Evolutionary conservation across 164 flowering plant genomes (phyloP).

Genomic region (Sedum album): DNA sequence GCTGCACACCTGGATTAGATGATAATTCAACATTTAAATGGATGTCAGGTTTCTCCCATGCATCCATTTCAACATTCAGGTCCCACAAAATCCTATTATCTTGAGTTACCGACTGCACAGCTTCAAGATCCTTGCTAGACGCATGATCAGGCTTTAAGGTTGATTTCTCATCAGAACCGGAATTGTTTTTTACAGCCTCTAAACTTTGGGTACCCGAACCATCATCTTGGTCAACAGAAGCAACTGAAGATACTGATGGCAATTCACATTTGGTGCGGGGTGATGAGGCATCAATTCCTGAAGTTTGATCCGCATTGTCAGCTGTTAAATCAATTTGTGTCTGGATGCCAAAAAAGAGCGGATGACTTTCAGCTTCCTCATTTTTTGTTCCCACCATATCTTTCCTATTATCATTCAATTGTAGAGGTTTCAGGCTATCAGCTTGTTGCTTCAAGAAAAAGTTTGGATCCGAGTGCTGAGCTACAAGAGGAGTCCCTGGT

Average conservation of each 20-base stretch:
- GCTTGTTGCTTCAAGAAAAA: slow-evolving; percentile 6
- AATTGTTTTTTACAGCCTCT: slow-evolving; percentile 9
- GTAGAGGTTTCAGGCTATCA: not conserved
- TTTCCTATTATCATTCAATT: slow-evolving; percentile 12
- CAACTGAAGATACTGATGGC: slow-evolving; percentile 26
- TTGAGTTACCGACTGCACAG: slow-evolving; percentile 15
- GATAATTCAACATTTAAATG: slow-evolving; percentile 16
- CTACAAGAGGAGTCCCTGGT: slow-evolving; percentile 4
- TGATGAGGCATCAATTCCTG: not conserved
- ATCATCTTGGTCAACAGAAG: slow-evolving; percentile 53
- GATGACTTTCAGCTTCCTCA: slow-evolving; percentile 20
- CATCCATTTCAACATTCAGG: slow-evolving; percentile 55
- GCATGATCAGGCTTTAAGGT: slow-evolving; percentile 10
- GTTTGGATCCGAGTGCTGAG: slow-evolving; percentile 12
- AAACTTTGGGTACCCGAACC: slow-evolving; percentile 17
- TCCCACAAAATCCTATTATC: slow-evolving; percentile 61
- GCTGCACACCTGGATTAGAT: slow-evolving; percentile 2
- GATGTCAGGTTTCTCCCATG: slow-evolving; percentile 43
- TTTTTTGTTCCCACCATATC: slow-evolving; percentile 9
- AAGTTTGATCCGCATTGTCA: not conserved
- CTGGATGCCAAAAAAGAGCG: slow-evolving; percentile 61
- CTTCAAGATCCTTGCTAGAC: slow-evolving; percentile 13
- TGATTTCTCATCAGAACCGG: slow-evolving; percentile 9
- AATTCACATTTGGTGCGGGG: not conserved
- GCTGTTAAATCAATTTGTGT: not conserved